Conservation (phyloP, 2,329 filamentous ascomycete genomes). For the Claviceps sp. region DNA sequence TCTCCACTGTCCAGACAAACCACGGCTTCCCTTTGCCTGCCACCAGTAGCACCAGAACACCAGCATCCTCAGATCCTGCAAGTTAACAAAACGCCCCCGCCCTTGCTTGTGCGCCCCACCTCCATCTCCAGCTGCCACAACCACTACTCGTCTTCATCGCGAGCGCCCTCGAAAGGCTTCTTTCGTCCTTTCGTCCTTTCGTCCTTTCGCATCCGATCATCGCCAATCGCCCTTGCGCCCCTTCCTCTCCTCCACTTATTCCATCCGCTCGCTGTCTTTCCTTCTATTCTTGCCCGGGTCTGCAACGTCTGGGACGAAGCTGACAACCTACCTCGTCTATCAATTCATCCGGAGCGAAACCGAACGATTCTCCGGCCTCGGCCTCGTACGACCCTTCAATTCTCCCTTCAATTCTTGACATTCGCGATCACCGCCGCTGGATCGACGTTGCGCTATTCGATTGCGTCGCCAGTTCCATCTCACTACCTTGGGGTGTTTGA, state of each 20-base stretch:
- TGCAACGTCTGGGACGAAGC: conserved; percentile 5
- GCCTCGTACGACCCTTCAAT: neutral
- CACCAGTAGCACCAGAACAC: neutral
- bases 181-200: too few species aligned
- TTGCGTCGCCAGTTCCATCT: neutral
- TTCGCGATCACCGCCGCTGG: too few species aligned
- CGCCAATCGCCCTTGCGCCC: neutral
- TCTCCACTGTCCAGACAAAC: neutral
- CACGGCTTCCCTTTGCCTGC: neutral
- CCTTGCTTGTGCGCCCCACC: neutral
- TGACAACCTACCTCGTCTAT: neutral
- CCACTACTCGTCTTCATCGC: conserved; percentile 1
- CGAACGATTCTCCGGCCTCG: neutral
- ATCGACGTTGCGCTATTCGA: too few species aligned
- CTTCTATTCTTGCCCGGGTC: neutral
- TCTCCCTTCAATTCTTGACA: neutral
- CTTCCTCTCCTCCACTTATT: neutral
- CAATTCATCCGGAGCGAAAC: neutral
- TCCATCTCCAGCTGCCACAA: conserved; percentile 3
- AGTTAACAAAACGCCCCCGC: neutral
- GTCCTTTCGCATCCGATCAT: neutral
- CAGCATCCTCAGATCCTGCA: too few species aligned
- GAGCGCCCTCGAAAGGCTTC: neutral
- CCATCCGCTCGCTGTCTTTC: neutral
- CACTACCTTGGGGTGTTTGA: neutral